These are phyloP conservation scores for Salix viminalis DNA, from an alignment of 345 rosid genomes.

Conservation along the genomic window DNA sequence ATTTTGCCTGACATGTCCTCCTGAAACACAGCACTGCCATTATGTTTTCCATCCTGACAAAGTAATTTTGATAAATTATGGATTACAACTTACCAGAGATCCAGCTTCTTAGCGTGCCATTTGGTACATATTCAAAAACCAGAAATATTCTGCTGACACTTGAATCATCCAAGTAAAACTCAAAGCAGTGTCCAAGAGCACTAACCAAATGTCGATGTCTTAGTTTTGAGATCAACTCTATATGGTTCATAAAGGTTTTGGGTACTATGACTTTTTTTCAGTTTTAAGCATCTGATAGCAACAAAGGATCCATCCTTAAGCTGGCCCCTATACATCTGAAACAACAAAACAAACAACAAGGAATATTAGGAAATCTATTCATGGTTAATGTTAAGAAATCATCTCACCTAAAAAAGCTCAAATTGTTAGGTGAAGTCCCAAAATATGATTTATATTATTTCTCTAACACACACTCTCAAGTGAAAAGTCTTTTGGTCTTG, in stretches of 20 bases:
- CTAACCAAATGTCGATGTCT: slow-evolving; percentile 87
- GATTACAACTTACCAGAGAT: slow-evolving; percentile 83
- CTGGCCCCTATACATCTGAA: slow-evolving; percentile 81
- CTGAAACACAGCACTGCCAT: slow-evolving; percentile 28
- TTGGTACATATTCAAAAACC: slow-evolving; percentile 79
- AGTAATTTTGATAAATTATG: slow-evolving; percentile 1
- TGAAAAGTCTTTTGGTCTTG: no score
- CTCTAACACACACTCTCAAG: no score
- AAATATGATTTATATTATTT: no score
- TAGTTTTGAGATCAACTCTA: slow-evolving; percentile 79
- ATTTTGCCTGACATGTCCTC: slow-evolving; percentile 33
- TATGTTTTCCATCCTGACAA: background rate
- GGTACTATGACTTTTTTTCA: slow-evolving; percentile 72
- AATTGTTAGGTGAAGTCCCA: accelerated
- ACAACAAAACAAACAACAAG: slow-evolving; percentile 6
- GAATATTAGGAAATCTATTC: background rate
- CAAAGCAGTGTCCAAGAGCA: slow-evolving; percentile 89
- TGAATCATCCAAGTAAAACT: slow-evolving; percentile 87
- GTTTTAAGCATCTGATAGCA: slow-evolving; percentile 78
- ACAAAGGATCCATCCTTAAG: slow-evolving; percentile 72
- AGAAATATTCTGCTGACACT: slow-evolving; percentile 90
- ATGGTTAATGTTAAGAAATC: background rate
- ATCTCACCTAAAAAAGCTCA: no score
- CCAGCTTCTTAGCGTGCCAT: slow-evolving; percentile 85
- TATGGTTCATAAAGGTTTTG: slow-evolving; percentile 72